Conservation (phyloP, 192 early-diverging fungal species). For the Chytriomyces confervae region DNA sequence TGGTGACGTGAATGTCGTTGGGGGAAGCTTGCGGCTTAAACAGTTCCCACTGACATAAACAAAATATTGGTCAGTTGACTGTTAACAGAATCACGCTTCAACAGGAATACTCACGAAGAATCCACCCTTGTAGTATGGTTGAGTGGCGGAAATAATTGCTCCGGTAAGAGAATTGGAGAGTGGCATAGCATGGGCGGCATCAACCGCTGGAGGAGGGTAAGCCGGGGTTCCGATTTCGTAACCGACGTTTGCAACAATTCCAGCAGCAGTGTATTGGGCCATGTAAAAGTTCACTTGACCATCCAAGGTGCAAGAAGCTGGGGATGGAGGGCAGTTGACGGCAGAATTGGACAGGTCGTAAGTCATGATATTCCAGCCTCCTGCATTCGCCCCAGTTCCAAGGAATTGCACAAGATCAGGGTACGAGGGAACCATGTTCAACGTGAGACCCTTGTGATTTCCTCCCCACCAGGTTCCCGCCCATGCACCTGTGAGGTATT, state of each 20-base stretch:
- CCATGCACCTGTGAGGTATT: background rate
- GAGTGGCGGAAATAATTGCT: conserved; percentile 3
- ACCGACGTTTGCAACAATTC: conserved; percentile 19
- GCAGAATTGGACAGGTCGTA: conserved; percentile 23
- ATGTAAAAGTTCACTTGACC: conserved; percentile 32
- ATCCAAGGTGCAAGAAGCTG: background rate
- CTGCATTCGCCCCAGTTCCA: conserved; percentile 22
- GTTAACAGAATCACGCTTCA: too few relatives aligned
- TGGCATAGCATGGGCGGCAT: conserved; percentile 4
- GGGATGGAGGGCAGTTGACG: conserved; percentile 16
- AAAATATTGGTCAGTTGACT: too few relatives aligned
- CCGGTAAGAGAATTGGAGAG: conserved; percentile 8
- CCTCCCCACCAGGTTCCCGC: conserved; percentile 32
- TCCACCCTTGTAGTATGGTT: conserved; percentile 31
- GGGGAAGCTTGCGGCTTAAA: conserved; percentile 1
- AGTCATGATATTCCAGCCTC: conserved; percentile 29
- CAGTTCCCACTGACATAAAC: background rate
- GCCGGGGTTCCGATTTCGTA: conserved; percentile 30
- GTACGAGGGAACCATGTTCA: conserved; percentile 26
- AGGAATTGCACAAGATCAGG: conserved; percentile 9
- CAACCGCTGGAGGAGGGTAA: background rate
- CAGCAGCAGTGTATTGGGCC: conserved; percentile 13
- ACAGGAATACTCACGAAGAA: too few relatives aligned
- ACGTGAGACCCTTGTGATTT: conserved; percentile 14
- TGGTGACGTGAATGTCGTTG: conserved; percentile 11